Evolutionary conservation across 495 filamentous ascomycete species (phyloP).

Genomic region (Penicillium waksmanii): DNA sequence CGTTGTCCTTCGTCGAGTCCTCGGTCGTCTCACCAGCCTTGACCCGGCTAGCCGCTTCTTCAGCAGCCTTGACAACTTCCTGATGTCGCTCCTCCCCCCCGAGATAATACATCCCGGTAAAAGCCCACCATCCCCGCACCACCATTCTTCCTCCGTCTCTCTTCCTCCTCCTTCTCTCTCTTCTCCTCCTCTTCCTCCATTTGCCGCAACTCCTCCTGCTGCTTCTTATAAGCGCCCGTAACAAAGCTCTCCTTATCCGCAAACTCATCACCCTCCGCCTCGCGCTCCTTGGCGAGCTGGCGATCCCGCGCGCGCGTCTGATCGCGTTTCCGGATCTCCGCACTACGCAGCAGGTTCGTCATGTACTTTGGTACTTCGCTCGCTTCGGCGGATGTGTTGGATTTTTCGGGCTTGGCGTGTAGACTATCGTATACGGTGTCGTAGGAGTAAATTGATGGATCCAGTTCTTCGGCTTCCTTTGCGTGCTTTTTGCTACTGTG

Average conservation of each 20-base stretch:
- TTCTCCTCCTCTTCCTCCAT: conserved; percentile 80
- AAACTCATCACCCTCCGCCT: conserved; percentile 91
- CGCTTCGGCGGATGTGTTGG: conserved; percentile 21
- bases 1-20: conserved; percentile 36
- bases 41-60: conserved; percentile 63
- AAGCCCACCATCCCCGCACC: conserved; percentile 82
- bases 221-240: conserved; percentile 90
- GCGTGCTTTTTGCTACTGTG: conserved; percentile 53
- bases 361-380: conserved; percentile 75
- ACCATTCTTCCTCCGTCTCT: conserved; percentile 60
- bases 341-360: conserved; percentile 73
- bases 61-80: conserved; percentile 65
- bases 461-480: conserved; percentile 49
- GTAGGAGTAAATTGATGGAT: conserved; percentile 61
- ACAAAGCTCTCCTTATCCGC: conserved; percentile 97
- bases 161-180: conserved; percentile 69
- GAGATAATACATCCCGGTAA: conserved; percentile 80
- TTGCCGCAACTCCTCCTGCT: conserved; percentile 80
- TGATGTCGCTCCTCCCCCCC: conserved; percentile 76
- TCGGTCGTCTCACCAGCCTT: conserved; percentile 42
- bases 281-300: conserved; percentile 82
- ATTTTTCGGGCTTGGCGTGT: conserved; percentile 44
- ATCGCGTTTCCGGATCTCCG: conserved; percentile 87
- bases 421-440: conserved; percentile 58
- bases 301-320: conserved; percentile 86